Evolutionary conservation across 495 filamentous ascomycete genomes (phyloP).

Genomic region (Neurospora cerealis): DNA sequence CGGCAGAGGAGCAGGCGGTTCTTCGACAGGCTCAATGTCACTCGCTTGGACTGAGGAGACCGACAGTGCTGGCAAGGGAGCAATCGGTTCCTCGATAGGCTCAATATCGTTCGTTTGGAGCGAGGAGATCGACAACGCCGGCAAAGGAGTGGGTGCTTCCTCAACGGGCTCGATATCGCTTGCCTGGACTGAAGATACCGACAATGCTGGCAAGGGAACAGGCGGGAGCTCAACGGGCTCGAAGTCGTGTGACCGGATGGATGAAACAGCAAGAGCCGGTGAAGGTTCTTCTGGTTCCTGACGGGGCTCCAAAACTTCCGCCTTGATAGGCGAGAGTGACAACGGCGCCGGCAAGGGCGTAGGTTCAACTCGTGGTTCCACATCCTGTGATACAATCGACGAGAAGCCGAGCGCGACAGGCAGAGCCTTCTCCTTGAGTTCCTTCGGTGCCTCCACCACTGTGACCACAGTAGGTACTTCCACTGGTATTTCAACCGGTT

Average conservation of each 20-base stretch:
- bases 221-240: conserved; percentile 16
- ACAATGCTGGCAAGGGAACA: conserved; percentile 9
- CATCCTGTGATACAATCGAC: conserved; percentile 12
- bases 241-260: conserved; percentile 21
- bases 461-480: neutral
- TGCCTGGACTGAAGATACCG: conserved; percentile 20
- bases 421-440: neutral
- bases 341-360: conserved; percentile 7
- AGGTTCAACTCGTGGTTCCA: conserved; percentile 13
- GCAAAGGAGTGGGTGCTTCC: conserved; percentile 1
- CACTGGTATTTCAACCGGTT: conserved; percentile 11
- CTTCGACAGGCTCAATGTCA: conserved; percentile 10
- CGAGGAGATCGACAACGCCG: conserved; percentile 6
- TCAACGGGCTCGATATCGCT: conserved; percentile 24
- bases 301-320: conserved; percentile 18
- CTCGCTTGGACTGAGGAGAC: conserved; percentile 13
- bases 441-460: neutral
- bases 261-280: conserved; percentile 20
- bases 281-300: conserved; percentile 11
- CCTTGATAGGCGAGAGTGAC: conserved; percentile 19
- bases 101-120: conserved; percentile 9
- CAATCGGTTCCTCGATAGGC: conserved; percentile 3
- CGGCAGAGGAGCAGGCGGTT: neutral
- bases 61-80: conserved; percentile 6
- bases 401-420: conserved; percentile 11